A percentile compares a stretch with the other conserved stretches of the same genome.
These are phyloP conservation scores for Pisolithus thermaeus DNA, from an alignment of 1,284 basidiomycete species.

Conservation along the genomic window DNA sequence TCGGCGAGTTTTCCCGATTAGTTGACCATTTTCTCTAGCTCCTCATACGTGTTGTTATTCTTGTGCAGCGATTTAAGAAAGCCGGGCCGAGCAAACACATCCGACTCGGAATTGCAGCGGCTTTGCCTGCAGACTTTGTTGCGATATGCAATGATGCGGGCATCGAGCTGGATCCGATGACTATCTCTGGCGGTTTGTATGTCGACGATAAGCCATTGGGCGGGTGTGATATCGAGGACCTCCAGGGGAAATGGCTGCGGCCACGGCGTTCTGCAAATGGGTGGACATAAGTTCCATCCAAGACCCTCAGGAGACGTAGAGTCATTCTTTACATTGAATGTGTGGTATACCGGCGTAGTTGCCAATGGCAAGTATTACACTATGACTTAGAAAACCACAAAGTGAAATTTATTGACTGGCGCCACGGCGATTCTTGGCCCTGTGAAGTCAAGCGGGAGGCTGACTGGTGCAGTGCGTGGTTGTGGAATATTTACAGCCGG, in stretches of 20 bases:
- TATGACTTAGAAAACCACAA: too few relatives aligned
- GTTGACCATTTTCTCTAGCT: neutral
- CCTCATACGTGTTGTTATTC: neutral
- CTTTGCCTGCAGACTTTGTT: conserved; percentile 47
- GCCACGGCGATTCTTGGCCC: too few relatives aligned
- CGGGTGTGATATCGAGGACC: conserved; percentile 28
- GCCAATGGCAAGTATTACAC: too few relatives aligned
- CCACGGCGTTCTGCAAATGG: conserved; percentile 5
- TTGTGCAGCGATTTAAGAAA: conserved; percentile 41
- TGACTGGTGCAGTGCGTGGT: too few relatives aligned
- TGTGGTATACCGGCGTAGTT: too few relatives aligned
- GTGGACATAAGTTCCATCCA: neutral
- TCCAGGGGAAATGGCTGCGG: conserved; percentile 38
- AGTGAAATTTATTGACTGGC: too few relatives aligned
- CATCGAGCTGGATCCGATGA: conserved; percentile 34
- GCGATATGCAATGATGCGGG: conserved; percentile 38
- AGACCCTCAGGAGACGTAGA: neutral
- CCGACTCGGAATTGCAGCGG: conserved; percentile 45
- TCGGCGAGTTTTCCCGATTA: conserved; percentile 35
- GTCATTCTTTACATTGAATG: too few relatives aligned
- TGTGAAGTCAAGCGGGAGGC: too few relatives aligned
- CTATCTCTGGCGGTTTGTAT: conserved; percentile 40
- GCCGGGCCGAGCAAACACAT: conserved; percentile 40
- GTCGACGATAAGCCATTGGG: conserved; percentile 37
- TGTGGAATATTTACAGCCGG: too few relatives aligned